phyloP scores from a whole-genome alignment of 768 basidiomycete species.

The Lactarius akahatsu region DNA sequence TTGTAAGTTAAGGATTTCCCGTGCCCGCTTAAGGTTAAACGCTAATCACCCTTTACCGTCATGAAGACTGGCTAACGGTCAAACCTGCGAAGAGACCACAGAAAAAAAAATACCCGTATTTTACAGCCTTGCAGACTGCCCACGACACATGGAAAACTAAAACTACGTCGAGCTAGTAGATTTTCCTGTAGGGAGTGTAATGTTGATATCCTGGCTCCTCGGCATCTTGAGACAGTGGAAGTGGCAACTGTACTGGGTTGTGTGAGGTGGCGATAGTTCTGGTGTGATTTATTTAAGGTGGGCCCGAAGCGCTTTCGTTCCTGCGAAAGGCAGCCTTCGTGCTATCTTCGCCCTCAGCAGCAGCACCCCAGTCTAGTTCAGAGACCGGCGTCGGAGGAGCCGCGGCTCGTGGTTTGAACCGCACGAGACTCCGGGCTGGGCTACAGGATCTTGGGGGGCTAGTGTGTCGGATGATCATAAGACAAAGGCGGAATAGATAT shows the following conservation, averaged over 20 bases:
- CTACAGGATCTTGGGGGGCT: no score
- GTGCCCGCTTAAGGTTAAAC: constrained; percentile 7
- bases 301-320: not conserved
- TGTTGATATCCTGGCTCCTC: not conserved
- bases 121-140: not conserved
- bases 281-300: not conserved
- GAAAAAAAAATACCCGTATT: not conserved
- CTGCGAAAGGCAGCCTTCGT: not conserved
- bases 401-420: not conserved
- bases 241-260: not conserved
- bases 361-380: not conserved
- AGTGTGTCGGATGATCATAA: no score
- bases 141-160: not conserved
- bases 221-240: not conserved
- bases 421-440: no score
- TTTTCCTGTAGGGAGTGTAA: not conserved
- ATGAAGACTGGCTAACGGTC: not conserved
- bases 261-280: not conserved
- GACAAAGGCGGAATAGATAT: no score
- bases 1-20: no score
- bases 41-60: not conserved
- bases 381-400: not conserved
- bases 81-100: no score
- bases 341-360: not conserved
- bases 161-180: not conserved